phyloP scores from a whole-genome alignment of 208 protist genomes.

The Leishmania braziliensis region DNA sequence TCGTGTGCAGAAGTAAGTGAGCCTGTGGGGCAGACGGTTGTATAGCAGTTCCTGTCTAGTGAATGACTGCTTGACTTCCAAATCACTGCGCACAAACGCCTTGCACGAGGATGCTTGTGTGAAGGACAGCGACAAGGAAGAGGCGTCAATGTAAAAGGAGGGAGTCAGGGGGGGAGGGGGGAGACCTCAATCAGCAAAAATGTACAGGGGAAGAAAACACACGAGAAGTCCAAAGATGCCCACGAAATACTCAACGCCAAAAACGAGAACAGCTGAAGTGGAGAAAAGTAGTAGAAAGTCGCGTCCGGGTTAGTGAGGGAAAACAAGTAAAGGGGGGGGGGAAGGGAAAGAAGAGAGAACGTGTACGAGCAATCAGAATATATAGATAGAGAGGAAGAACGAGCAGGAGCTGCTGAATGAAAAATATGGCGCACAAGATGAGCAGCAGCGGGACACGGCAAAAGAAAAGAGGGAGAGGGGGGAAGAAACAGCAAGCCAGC shows the following conservation, averaged over 20 bases:
- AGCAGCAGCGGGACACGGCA: neutral
- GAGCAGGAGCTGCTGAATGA: neutral
- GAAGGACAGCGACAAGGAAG: neutral
- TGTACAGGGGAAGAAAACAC: too few relatives aligned
- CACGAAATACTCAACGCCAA: neutral
- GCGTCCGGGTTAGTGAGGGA: neutral
- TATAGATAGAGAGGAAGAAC: neutral
- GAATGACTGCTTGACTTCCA: neutral
- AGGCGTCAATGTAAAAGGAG: too few relatives aligned
- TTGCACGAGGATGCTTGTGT: neutral
- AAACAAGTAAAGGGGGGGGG: neutral
- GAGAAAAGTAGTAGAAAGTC: neutral
- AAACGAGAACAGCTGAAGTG: neutral
- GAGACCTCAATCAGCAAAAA: too few relatives aligned
- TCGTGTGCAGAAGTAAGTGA: neutral
- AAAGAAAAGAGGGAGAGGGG: neutral
- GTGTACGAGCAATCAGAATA: neutral
- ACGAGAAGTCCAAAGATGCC: too few relatives aligned
- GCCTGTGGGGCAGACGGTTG: neutral
- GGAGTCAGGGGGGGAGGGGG: too few relatives aligned
- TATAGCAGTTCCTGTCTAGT: neutral
- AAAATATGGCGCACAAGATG: neutral
- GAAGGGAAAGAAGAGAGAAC: neutral
- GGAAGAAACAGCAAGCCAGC: neutral
- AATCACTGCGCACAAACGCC: neutral